Base-by-base conservation (phyloP, 495 filamentous ascomycete genomes). In the Tuber umbilicatum region DNA sequence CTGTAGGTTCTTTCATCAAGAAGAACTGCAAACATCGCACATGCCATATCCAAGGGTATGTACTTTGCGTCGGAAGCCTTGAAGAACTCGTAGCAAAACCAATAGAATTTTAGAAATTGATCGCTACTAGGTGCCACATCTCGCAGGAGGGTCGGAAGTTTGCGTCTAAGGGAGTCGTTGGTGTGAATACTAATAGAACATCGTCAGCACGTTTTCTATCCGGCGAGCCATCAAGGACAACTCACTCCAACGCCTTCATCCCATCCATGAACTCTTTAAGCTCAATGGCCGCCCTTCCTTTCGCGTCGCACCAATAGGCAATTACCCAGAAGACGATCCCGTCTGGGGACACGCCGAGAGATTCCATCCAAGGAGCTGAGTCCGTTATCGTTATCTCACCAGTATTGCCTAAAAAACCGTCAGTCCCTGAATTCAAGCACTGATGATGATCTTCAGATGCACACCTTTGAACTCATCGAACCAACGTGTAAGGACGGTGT, bases 11-110 rank as follows among this genome's bases (percentile, higher is more conserved):
- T 68, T 1, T 55, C 40, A 37, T 82, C 81, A 17, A 82, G 69
- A 39, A 82, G 60, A 5, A 70, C 73, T 31, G 76, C 73, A 39
- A 82, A 72, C 1, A 82, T 70, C 64, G 74, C 81, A n/a, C 68
- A 55, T 68, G 80, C 80, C 19, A 80, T 72, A 3, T 82, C 80
- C 37, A 79, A 68, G 0, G 72, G 35, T 10, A 82, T 47, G 35
- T 80, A 80, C 73, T 82, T 82, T 41, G 72, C 70, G 37, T 76
- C 75, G 7, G 40, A 38, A 12, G 80, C 71, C 41, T 82, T 82
- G 50, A 80, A 82, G 70, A 82, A 80, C 37, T 73, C 68, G 67
- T 82, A 82, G 68, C 81, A 82, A 45, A 80, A 82, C 41, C 78
- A 82, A 42, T 82, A 82, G 70, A 82, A 82, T 27, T 71, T 60